Conservation (phyloP, 345 rosid species). For the Conringia planisiliqua region DNA sequence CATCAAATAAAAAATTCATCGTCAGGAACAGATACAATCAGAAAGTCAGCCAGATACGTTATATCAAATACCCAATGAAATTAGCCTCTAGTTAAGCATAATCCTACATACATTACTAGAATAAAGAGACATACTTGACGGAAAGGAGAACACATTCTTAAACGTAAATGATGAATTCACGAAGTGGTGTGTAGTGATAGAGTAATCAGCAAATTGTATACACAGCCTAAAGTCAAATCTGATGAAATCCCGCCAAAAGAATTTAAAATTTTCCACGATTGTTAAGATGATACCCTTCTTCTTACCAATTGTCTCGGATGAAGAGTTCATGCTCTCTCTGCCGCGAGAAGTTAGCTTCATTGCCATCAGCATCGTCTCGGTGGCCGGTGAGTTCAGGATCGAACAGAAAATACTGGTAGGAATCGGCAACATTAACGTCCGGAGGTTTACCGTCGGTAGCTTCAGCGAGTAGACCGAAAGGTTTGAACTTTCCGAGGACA, state of each 20-base stretch:
- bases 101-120: neutral
- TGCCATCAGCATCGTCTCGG: constrained; percentile 34
- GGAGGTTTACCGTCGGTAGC: constrained; percentile 67
- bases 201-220: constrained; percentile 16
- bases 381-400: constrained; percentile 57
- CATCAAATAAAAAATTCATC: neutral
- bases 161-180: neutral
- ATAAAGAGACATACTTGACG: constrained; percentile 1
- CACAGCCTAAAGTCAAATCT: neutral
- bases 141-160: neutral
- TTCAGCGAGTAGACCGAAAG: constrained; percentile 83
- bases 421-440: constrained; percentile 31
- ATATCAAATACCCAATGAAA: constrained; percentile 6
- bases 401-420: constrained; percentile 75
- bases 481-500: constrained; percentile 90
- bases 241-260: neutral
- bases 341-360: constrained; percentile 33
- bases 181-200: neutral
- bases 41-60: neutral
- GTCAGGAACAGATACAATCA: neutral
- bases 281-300: neutral
- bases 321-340: constrained; percentile 81
- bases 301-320: constrained; percentile 68
- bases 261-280: neutral
- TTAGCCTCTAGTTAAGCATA: constrained; percentile 3